Base-by-base conservation (phyloP, 179 eudicot genomes). In the Patellifolia procumbens region DNA sequence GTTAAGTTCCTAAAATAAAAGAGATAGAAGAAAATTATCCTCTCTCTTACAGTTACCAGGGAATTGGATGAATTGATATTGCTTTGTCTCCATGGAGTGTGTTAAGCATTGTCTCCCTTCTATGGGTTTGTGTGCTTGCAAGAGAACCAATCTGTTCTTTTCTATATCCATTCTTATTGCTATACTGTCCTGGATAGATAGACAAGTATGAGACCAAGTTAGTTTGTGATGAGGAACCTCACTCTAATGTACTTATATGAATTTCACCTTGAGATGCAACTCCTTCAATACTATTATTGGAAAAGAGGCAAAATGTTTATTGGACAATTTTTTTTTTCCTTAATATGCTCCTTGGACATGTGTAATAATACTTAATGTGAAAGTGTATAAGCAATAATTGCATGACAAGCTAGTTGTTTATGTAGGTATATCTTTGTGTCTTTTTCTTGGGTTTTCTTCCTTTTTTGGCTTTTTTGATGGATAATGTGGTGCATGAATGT, bases 401-500 rank as follows among this genome's bases (percentile, higher is more conserved):
- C n/a, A 75, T 65, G 52, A 16, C 20, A 34, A 53, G 13, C 46
- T 65, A 49, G 48, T 48, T 67, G 58, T 55, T 42, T 58, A 4
- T 73, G 64, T 64, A 58, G 64, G 13, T 31, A 0, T 58, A 31
- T 56, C 34, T 35, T 52, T 63, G 28, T 34, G 42, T 34, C 64
- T 58, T 16, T 34, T 60, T 52, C 63, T 22, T 55, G 42, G 49
- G 32, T 35, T 64, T 72, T 35, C 62, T 48, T 75, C 22, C 58
- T 73, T 31, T 49, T 63, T 26, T 43, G 43, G 76, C 11, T 58
- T 75, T 60, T 52, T 13, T 64, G 53, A 45, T 64, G 26, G n/a
- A 55, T 53, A 75, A 62, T 51, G 43, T 61, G 0, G 16, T 59
- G 74, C 63, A 46, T 53, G 66, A 43, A 53, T 35, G 28, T 56